phyloP scores from a whole-genome alignment of 129 eudicot species.

The Arctium minus region DNA sequence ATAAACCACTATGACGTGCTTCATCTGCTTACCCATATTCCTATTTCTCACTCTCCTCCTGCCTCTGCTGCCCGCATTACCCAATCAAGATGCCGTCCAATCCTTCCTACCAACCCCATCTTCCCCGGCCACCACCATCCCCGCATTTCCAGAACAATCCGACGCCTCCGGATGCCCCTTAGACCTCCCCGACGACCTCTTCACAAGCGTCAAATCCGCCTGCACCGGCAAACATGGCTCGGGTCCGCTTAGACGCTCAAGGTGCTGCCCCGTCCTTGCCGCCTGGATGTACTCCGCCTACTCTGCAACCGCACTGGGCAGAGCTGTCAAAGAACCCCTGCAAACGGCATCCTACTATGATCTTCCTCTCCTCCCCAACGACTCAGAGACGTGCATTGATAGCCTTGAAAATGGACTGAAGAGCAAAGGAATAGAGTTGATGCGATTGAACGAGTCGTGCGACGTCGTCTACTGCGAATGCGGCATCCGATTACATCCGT shows the following conservation, averaged over 20 bases:
- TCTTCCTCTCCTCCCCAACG: constrained; percentile 81
- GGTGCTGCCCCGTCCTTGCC: constrained; percentile 89
- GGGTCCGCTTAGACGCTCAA: constrained; percentile 38
- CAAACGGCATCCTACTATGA: constrained; percentile 48
- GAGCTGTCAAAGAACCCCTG: constrained; percentile 10
- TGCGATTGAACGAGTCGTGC: constrained; percentile 62
- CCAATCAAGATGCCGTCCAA: constrained; percentile 46
- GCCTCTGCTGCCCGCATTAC: constrained; percentile 26
- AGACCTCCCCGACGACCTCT: constrained; percentile 65
- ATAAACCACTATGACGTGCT: background rate
- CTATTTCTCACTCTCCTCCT: constrained; percentile 24
- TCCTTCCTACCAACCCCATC: constrained; percentile 43
- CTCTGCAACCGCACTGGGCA: constrained; percentile 55
- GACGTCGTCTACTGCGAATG: constrained; percentile 85
- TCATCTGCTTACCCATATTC: constrained; percentile 3
- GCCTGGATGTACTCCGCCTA: constrained; percentile 88
- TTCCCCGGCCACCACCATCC: constrained; percentile 51
- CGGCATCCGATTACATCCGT: constrained; percentile 68
- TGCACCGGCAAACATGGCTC: constrained; percentile 43
- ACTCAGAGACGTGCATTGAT: constrained; percentile 81
- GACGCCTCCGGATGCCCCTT: constrained; percentile 57
- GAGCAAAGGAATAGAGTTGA: constrained; percentile 49
- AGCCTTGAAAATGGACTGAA: constrained; percentile 48
- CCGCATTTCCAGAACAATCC: constrained; percentile 85
- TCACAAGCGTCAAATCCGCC: constrained; percentile 50